A percentile compares a stretch with the other conserved stretches of the same genome.
These are phyloP conservation scores for Beauveria pseudobassiana DNA, from an alignment of 2,329 filamentous ascomycete species.

Conservation along the genomic window DNA sequence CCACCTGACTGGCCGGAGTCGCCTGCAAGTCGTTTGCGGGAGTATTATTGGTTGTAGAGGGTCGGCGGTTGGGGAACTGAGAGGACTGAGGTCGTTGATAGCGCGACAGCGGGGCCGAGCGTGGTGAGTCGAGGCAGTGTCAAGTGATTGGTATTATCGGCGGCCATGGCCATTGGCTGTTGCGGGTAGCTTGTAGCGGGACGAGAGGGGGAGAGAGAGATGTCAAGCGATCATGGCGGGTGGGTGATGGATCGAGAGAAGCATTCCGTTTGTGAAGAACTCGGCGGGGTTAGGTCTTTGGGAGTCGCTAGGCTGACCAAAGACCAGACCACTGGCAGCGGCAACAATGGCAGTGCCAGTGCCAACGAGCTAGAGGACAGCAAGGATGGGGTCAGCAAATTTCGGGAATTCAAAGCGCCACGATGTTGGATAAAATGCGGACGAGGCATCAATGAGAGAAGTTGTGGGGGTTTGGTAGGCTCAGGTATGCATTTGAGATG, in stretches of 20 bases:
- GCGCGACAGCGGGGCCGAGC: slow-evolving; percentile 30
- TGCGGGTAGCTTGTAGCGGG: background rate
- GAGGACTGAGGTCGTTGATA: slow-evolving; percentile 30
- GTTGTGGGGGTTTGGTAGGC: background rate
- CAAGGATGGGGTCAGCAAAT: background rate
- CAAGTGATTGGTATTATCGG: background rate
- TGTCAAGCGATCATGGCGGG: slow-evolving; percentile 5
- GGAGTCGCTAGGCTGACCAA: slow-evolving; percentile 45
- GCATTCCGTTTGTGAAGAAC: slow-evolving; percentile 12
- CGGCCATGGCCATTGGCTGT: background rate
- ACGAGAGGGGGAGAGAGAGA: background rate
- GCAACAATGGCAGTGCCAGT: slow-evolving; percentile 55
- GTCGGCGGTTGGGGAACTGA: slow-evolving; percentile 23
- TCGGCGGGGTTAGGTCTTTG: slow-evolving; percentile 22
- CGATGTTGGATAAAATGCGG: background rate
- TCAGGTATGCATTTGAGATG: slow-evolving; percentile 11
- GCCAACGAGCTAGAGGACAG: slow-evolving; percentile 45
- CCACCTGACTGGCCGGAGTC: slow-evolving; percentile 16
- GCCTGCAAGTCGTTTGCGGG: background rate
- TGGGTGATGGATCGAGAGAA: slow-evolving; percentile 13
- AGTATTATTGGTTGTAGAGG: background rate
- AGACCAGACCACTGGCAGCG: slow-evolving; percentile 50
- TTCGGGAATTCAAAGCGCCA: background rate
- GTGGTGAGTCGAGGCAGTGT: slow-evolving; percentile 22
- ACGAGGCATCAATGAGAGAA: background rate